These are phyloP conservation scores for Phytophthora chlamydospora DNA, from an alignment of 352 stramenopile genomes.

Conservation along the genomic window DNA sequence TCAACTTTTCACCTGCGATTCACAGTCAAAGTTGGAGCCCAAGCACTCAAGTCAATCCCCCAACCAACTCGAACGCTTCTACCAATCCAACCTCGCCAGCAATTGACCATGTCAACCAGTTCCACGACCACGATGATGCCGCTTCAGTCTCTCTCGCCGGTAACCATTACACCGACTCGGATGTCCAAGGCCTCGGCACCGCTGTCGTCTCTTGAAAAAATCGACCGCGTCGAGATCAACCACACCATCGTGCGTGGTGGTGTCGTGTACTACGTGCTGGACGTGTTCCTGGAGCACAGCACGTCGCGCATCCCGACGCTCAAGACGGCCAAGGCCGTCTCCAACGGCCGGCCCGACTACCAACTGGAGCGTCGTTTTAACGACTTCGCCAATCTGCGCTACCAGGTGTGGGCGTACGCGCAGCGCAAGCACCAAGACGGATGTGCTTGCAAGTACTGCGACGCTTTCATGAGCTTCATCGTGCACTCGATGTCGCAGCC, in stretches of 20 bases:
- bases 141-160: constrained; percentile 30
- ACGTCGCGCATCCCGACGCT: constrained; percentile 68
- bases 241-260: constrained; percentile 39
- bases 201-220: constrained; percentile 40
- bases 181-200: constrained; percentile 35
- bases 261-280: constrained; percentile 56
- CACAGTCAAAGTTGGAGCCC: constrained; percentile 17
- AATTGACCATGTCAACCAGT: constrained; percentile 28
- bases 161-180: constrained; percentile 31
- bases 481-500: constrained; percentile 58
- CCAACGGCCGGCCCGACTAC: constrained; percentile 45
- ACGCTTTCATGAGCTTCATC: constrained; percentile 59
- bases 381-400: constrained; percentile 58
- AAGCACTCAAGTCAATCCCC: constrained; percentile 24
- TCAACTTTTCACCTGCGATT: constrained; percentile 34
- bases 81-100: constrained; percentile 3
- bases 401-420: constrained; percentile 54
- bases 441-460: constrained; percentile 49
- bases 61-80: neutral
- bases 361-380: constrained; percentile 57
- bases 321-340: constrained; percentile 35
- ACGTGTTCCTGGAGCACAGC: constrained; percentile 63
- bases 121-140: constrained; percentile 31
- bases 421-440: constrained; percentile 43
- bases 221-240: constrained; percentile 58